Percentiles rank a stretch among this genome's conserved stretches.
phyloP scores from a whole-genome alignment of 179 eudicot genomes.

The Pouteria campechiana region DNA sequence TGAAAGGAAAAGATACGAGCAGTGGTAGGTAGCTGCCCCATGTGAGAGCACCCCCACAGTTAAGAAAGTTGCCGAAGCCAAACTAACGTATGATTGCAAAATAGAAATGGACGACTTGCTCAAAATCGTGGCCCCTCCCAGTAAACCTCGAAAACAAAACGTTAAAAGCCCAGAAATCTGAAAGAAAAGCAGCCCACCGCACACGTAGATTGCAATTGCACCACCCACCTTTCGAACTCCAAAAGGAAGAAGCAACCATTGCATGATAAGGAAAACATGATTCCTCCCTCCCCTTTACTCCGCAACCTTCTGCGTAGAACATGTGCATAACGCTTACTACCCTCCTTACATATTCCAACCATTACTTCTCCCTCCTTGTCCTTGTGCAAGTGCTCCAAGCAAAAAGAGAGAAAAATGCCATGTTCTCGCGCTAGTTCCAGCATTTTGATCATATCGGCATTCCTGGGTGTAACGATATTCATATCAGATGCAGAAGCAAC shows the following conservation, averaged over 20 bases:
- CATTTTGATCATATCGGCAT: not conserved
- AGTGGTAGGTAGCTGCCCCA: too few species aligned
- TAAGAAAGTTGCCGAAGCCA: too few species aligned
- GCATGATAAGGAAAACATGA: slow-evolving; percentile 31
- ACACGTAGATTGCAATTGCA: slow-evolving; percentile 1
- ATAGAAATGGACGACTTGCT: too few species aligned
- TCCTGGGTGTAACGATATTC: slow-evolving; percentile 1
- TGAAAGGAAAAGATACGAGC: too few species aligned
- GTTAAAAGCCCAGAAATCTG: too few species aligned
- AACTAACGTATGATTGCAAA: too few species aligned
- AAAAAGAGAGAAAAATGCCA: slow-evolving; percentile 4
- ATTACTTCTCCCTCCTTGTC: not conserved
- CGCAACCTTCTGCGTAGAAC: slow-evolving; percentile 5
- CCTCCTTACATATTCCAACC: slow-evolving; percentile 2
- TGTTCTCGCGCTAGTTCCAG: not conserved
- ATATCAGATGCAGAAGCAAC: too few species aligned
- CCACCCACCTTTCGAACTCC: not conserved
- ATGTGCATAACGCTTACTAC: slow-evolving; percentile 1
- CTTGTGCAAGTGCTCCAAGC: slow-evolving; percentile 8
- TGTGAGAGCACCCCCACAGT: too few species aligned
- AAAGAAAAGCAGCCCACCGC: too few species aligned
- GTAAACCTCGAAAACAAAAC: too few species aligned
- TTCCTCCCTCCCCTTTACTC: not conserved
- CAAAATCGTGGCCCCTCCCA: too few species aligned
- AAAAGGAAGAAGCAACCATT: slow-evolving; percentile 4